These are phyloP conservation scores for Ajuga reptans DNA, from an alignment of 305 asterid genomes.

Conservation along the genomic window DNA sequence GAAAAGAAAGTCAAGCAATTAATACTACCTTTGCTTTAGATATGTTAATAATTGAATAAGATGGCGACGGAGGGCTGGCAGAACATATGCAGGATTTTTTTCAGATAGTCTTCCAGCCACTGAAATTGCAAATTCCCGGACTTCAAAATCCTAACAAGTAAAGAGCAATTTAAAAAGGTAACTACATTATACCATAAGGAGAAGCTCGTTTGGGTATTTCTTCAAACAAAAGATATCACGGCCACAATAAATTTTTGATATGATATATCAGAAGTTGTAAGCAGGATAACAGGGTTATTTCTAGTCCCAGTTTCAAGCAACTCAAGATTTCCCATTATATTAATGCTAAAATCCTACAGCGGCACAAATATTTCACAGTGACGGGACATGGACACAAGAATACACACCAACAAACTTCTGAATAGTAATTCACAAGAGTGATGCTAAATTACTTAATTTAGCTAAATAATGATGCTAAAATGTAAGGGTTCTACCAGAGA, in stretches of 20 bases:
- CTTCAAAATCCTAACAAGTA: constrained; percentile 63
- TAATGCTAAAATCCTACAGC: constrained; percentile 4
- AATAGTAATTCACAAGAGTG: background rate
- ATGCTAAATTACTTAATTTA: background rate
- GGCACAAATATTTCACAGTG: background rate
- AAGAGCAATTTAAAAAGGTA: constrained; percentile 17
- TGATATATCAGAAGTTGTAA: background rate
- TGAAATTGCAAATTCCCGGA: constrained; percentile 83
- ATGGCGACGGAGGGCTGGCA: constrained; percentile 98
- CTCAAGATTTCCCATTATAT: background rate
- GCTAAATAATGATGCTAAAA: background rate
- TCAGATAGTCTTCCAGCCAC: constrained; percentile 94
- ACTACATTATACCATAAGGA: constrained; percentile 6
- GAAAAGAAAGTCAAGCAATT: background rate
- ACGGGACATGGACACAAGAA: background rate
- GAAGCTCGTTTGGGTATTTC: constrained; percentile 15
- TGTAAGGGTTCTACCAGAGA: background rate
- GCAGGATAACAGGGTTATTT: constrained; percentile 1
- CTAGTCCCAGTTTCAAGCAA: constrained; percentile 12
- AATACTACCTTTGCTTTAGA: constrained; percentile 79
- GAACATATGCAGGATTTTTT: constrained; percentile 97
- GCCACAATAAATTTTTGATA: background rate
- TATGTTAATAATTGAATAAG: constrained; percentile 89
- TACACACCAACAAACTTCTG: background rate
- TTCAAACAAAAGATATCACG: constrained; percentile 12